phyloP scores from a whole-genome alignment of 371 early-diverging fungal species.

The Mortierella sp. region DNA sequence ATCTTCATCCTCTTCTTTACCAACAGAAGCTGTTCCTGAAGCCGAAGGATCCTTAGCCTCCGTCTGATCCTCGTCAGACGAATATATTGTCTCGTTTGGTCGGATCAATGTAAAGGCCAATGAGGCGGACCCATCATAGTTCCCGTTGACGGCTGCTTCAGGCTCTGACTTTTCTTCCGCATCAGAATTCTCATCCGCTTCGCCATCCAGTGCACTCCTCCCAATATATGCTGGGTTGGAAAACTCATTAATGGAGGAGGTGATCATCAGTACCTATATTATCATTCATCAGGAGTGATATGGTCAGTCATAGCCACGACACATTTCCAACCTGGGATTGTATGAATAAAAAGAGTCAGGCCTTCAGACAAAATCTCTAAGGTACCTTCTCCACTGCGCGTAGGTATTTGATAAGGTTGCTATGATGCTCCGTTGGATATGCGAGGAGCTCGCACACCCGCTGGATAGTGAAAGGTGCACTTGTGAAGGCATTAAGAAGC shows the following conservation, averaged over 20 bases:
- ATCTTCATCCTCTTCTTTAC: background rate
- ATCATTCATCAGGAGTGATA: background rate
- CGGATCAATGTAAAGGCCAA: background rate
- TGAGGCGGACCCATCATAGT: slow-evolving; percentile 6
- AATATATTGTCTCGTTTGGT: slow-evolving; percentile 12
- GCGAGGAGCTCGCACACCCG: slow-evolving; percentile 63
- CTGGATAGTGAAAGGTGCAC: slow-evolving; percentile 70
- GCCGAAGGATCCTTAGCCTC: background rate
- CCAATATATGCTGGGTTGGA: slow-evolving; percentile 46
- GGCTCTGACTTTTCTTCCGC: background rate
- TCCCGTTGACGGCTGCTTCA: slow-evolving; percentile 16
- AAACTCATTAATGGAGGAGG: slow-evolving; percentile 46
- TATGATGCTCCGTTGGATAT: slow-evolving; percentile 61
- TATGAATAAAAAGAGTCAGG: background rate
- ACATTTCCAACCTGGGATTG: background rate
- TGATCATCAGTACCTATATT: slow-evolving; percentile 43
- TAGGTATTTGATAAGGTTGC: slow-evolving; percentile 64
- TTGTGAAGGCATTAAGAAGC: slow-evolving; percentile 31
- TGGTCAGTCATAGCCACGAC: background rate
- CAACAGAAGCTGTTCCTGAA: background rate
- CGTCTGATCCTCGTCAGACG: background rate
- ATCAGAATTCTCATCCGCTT: slow-evolving; percentile 6
- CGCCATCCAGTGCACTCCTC: slow-evolving; percentile 35
- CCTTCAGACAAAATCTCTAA: background rate
- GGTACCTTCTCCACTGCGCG: slow-evolving; percentile 69